Evolutionary conservation across 768 basidiomycete genomes (phyloP), one percentile per base, ranked within the genome.

Genomic region (Suillus brevipes): DNA sequence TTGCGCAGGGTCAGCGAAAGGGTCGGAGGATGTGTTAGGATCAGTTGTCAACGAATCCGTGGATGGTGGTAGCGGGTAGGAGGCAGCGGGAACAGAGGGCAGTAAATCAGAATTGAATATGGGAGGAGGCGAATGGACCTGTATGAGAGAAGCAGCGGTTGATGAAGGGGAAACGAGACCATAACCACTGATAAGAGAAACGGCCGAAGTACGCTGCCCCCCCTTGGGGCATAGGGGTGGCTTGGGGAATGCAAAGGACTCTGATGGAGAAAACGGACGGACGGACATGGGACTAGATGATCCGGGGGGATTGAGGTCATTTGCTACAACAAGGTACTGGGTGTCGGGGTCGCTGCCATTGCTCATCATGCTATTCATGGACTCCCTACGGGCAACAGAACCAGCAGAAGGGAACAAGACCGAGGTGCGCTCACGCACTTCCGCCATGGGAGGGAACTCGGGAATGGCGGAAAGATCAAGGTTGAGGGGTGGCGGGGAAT

Each of bases 231-330:
- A 38, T 16, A n/a, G 70, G 5, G 87, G 88, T 2, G 89, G 89
- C 62, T 84, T 84, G 3, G 89, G 89, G 79, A 91, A 90, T 10
- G 86, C 75, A 75, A 88, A 90, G 6, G 85, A 83, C 72, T 91
- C 89, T 20, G 84, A 84, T 13, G 87, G 85, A 0, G 87, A 85
- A 78, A 88, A 89, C 2, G 87, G 87, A 47, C 86, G 85, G 23
- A 87, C 87, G 45, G 82, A 86, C 81, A 89, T 86, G 28, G 87
- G 85, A 0, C 85, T 82, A 5, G 72, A 65, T n/a, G 65, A 57
- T 60, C 77, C 78, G n/a, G 72, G 70, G 40, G 71, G 72, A 61
- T 62, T 62, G 64, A 67, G 69, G 42, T 58, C 61, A n/a, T 66
- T 61, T 8, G 74, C 65, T 67, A 82, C 67, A 25, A 75, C 59